Evolutionary conservation across 768 basidiomycete genomes (phyloP), one percentile per base, ranked within the genome.

Genomic region (Amyloporia xantha): DNA sequence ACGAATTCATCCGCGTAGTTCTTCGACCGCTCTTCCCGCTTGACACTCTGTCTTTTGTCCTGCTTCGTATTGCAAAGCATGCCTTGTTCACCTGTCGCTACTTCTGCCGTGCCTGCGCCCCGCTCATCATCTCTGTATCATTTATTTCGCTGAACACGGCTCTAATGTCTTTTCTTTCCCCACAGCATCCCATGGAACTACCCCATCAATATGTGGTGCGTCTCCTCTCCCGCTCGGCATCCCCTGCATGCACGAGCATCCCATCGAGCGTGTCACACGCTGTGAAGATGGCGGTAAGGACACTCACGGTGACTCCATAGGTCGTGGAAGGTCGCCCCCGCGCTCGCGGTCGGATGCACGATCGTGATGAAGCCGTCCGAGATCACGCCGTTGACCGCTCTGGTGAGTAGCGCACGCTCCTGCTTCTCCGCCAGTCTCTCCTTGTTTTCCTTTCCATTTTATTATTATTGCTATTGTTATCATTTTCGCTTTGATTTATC

Each of bases 361-460:
- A 84, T 95, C 61, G 86, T 97, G 59, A 87, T 98, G 84, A 97
- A 96, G 66, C 91, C 93, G 2, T 92, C 88, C 12, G 91, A 94
- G 66, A 63, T 91, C 47, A 90, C 86, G 1, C 89, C 90, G 10
- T 71, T 93, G 42, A 87, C 90, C 21, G 89, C 89, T 6, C 72
- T 93, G 55, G 84, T 88, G 65, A 47, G 51, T 51, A 13, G 21
- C 27, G 41, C 39, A 37, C n/a, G n/a, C n/a, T n/a, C n/a, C n/a
- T n/a, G n/a, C n/a, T n/a, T n/a, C n/a, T n/a, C n/a, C n/a, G n/a
- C n/a, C n/a, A n/a, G n/a, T n/a, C n/a, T n/a, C n/a, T n/a, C n/a
- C 24, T 15, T 19, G 41, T 40, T 54, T 40, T 43, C 40, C 41
- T 11, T 24, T 11, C 24, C 12, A 20, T 9, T 24, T n/a, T n/a